Evolutionary conservation across 164 flowering plant species (phyloP).

Genomic region (Tetrastigma voinierianum): DNA sequence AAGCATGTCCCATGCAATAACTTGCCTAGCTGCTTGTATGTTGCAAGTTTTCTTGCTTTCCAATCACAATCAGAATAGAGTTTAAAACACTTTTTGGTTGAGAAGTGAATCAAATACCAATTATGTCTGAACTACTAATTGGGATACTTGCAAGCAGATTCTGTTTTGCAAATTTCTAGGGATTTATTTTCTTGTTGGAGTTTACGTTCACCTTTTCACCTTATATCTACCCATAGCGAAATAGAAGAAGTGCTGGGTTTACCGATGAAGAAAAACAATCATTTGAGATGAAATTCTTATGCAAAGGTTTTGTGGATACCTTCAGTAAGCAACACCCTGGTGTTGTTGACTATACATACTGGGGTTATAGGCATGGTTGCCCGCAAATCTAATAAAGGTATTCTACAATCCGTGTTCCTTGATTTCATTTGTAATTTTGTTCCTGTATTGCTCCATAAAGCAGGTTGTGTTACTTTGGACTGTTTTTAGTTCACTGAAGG

Average conservation of each 20-base stretch:
- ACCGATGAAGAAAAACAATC: conserved; percentile 90
- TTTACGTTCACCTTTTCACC: too few relatives aligned
- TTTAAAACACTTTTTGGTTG: too few relatives aligned
- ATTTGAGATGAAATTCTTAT: conserved; percentile 66
- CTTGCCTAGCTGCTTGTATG: background rate
- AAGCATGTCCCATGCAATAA: background rate
- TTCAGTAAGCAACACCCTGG: conserved; percentile 86
- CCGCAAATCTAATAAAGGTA: conserved; percentile 80
- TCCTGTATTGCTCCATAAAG: background rate
- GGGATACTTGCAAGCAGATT: too few relatives aligned
- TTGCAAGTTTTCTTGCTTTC: too few relatives aligned
- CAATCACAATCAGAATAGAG: too few relatives aligned
- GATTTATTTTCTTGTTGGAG: too few relatives aligned
- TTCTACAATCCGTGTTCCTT: background rate
- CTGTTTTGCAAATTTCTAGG: too few relatives aligned
- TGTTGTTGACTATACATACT: conserved; percentile 75
- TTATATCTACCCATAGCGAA: conserved; percentile 46
- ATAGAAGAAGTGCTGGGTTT: conserved; percentile 92
- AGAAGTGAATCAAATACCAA: too few relatives aligned
- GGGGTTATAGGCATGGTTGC: conserved; percentile 88
- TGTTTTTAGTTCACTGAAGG: too few relatives aligned
- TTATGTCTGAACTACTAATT: too few relatives aligned
- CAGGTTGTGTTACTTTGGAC: background rate
- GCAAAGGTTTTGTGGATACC: conserved; percentile 83
- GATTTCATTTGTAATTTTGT: background rate